A percentile compares a stretch with the other conserved stretches of the same genome.
Conservation (phyloP, 116 monocot species). For the Dioscorea cayenensis region DNA sequence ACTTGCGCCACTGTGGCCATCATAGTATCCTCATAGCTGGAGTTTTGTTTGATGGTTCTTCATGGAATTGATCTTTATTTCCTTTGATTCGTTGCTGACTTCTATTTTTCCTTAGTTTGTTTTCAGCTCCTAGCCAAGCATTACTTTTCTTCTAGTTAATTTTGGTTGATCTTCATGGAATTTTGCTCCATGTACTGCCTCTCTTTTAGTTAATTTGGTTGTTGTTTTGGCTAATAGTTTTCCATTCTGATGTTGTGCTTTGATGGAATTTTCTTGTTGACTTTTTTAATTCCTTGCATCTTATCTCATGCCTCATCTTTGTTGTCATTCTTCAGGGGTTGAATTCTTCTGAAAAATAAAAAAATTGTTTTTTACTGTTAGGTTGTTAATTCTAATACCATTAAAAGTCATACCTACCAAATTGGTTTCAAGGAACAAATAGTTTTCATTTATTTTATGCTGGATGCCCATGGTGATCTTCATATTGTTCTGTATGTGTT, state of each 20-base stretch:
- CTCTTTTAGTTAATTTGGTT: too few species aligned
- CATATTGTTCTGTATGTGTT: too few species aligned
- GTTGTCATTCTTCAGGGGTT: neutral
- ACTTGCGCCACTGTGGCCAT: too few species aligned
- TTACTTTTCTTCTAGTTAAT: neutral
- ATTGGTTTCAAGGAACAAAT: neutral
- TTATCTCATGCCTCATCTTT: neutral
- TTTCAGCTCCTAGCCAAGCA: slow-evolving; percentile 1
- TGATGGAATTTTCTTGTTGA: neutral
- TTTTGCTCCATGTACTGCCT: too few species aligned
- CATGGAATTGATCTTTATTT: neutral
- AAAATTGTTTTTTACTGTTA: too few species aligned
- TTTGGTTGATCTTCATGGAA: too few species aligned
- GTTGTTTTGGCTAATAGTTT: too few species aligned
- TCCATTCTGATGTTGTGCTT: neutral
- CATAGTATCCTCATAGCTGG: too few species aligned
- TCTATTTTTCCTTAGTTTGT: neutral
- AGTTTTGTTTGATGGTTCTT: neutral
- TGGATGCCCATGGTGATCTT: too few species aligned
- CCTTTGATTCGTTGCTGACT: neutral
- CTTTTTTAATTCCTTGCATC: neutral
- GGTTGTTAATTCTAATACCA: too few species aligned
- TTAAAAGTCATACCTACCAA: too few species aligned
- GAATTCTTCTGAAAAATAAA: too few species aligned
- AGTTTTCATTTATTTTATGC: neutral